Conservation (phyloP, 805 yeast species). For the Nakazawaea sp. region DNA sequence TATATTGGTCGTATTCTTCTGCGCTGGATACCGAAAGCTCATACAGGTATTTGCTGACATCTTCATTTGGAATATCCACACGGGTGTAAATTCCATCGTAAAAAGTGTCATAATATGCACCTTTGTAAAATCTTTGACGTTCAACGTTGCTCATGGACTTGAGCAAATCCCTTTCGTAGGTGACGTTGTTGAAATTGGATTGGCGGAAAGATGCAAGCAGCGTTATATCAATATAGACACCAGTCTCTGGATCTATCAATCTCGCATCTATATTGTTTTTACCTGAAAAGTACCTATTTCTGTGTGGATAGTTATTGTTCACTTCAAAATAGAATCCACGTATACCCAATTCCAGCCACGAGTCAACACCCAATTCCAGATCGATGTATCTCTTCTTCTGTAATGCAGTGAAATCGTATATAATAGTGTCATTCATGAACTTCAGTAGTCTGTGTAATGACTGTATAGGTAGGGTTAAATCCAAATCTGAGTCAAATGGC, state of each 20-base stretch:
- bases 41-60: neutral
- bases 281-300: conserved; percentile 34
- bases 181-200: neutral
- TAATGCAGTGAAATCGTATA: conserved; percentile 26
- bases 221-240: conserved; percentile 43
- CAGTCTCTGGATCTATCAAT: conserved; percentile 41
- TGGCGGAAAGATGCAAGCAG: conserved; percentile 18
- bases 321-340: conserved; percentile 26
- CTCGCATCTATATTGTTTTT: conserved; percentile 27
- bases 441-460: conserved; percentile 30
- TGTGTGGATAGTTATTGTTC: conserved; percentile 25
- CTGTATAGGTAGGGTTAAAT: conserved; percentile 31
- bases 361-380: conserved; percentile 12
- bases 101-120: conserved; percentile 1
- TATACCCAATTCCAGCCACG: conserved; percentile 20
- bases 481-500: conserved; percentile 39
- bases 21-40: neutral
- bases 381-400: conserved; percentile 1
- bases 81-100: neutral
- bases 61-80: neutral
- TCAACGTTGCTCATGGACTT: neutral
- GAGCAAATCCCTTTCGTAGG: neutral
- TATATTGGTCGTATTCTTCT: conserved; percentile 1
- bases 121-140: conserved; percentile 6
- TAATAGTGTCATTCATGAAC: conserved; percentile 28